These are phyloP conservation scores for Diaporthe sp. DNA, from an alignment of 2,329 filamentous ascomycete genomes.

Conservation along the genomic window DNA sequence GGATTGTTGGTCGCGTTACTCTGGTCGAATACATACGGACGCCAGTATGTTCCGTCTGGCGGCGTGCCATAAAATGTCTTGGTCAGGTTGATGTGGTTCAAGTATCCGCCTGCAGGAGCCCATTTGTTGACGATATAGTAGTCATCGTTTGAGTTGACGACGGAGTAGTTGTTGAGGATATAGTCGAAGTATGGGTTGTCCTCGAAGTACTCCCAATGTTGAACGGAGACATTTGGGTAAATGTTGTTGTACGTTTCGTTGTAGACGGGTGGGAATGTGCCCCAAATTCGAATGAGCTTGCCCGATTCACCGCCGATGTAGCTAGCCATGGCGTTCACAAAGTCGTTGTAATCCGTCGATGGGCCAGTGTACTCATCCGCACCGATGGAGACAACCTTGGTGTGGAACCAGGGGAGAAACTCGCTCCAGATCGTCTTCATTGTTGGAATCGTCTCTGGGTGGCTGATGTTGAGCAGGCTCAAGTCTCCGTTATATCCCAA, in stretches of 20 bases:
- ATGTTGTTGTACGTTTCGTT: slow-evolving; percentile 52
- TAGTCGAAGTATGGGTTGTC: slow-evolving; percentile 62
- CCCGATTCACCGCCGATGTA: slow-evolving; percentile 57
- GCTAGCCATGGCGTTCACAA: slow-evolving; percentile 64
- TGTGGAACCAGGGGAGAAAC: slow-evolving; percentile 69
- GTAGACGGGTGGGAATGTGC: slow-evolving; percentile 62
- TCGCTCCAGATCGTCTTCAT: slow-evolving; percentile 66
- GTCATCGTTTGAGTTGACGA: slow-evolving; percentile 67
- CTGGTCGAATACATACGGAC: slow-evolving; percentile 64
- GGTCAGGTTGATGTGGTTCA: slow-evolving; percentile 57
- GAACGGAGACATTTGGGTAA: slow-evolving; percentile 60
- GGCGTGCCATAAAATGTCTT: slow-evolving; percentile 60
- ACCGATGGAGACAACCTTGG: slow-evolving; percentile 67
- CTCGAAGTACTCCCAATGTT: slow-evolving; percentile 70
- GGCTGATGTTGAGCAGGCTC: slow-evolving; percentile 67
- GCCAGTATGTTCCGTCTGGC: slow-evolving; percentile 57
- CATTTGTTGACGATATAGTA: slow-evolving; percentile 66
- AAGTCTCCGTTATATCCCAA: slow-evolving; percentile 61
- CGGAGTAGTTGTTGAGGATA: slow-evolving; percentile 59
- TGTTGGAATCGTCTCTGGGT: slow-evolving; percentile 66
- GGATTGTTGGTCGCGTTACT: slow-evolving; percentile 64
- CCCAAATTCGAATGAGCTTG: slow-evolving; percentile 68
- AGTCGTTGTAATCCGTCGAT: slow-evolving; percentile 63
- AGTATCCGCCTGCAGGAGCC: slow-evolving; percentile 58
- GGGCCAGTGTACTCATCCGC: slow-evolving; percentile 67